phyloP scores from a whole-genome alignment of 2,329 filamentous ascomycete genomes.

The Ilyonectria robusta region DNA sequence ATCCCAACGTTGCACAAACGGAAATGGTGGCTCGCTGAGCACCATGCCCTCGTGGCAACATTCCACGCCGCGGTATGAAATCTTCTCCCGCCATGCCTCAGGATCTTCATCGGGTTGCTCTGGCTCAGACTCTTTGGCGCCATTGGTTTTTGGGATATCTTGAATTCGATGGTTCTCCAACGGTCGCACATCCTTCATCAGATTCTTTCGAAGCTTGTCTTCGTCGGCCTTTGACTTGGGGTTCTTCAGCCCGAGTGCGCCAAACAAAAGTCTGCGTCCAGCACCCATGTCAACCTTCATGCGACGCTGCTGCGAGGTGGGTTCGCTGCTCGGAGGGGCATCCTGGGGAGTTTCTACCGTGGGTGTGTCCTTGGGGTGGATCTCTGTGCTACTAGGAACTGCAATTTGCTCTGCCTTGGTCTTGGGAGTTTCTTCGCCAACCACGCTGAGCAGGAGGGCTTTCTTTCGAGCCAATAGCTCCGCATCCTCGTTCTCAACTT shows the following conservation, averaged over 20 bases:
- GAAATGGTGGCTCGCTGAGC: conserved; percentile 86
- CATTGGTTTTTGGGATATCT: conserved; percentile 30
- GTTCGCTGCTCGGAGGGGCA: conserved; percentile 20
- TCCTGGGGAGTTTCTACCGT: conserved; percentile 16
- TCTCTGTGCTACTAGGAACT: conserved; percentile 14
- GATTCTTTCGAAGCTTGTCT: conserved; percentile 70
- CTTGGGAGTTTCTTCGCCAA: conserved; percentile 39
- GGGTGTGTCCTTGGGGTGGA: conserved; percentile 17
- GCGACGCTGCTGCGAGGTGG: conserved; percentile 35
- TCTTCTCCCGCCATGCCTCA: conserved; percentile 80
- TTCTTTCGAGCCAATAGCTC: conserved; percentile 58
- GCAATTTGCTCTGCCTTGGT: conserved; percentile 18
- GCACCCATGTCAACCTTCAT: conserved; percentile 66
- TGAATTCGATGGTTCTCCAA: conserved; percentile 54
- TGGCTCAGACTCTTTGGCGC: conserved; percentile 10
- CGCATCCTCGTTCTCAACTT: conserved; percentile 32
- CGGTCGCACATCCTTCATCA: conserved; percentile 69
- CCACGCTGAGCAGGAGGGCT: conserved; percentile 53
- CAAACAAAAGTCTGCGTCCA: conserved; percentile 78
- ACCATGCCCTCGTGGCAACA: conserved; percentile 80
- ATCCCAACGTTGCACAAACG: conserved; percentile 92
- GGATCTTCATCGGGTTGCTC: conserved; percentile 58
- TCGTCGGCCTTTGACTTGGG: conserved; percentile 80
- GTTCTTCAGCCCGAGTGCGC: conserved; percentile 77
- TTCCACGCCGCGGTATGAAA: conserved; percentile 85